Evolutionary conservation across 202 grass and related monocot genomes (phyloP).

Genomic region (Panicum hallii): DNA sequence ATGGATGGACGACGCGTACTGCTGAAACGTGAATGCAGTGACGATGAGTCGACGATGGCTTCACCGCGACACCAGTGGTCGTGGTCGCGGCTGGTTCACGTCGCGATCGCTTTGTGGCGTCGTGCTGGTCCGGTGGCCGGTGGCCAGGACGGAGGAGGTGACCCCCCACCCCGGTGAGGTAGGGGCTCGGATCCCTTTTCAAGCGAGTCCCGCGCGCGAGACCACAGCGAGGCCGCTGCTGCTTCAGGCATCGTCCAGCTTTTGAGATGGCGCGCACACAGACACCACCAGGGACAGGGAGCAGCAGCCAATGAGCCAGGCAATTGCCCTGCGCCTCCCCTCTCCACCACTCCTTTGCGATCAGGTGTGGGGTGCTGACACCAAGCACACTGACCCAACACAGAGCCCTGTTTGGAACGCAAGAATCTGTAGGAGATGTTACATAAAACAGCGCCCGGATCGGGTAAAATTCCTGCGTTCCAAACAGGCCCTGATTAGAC

Average conservation of each 20-base stretch:
- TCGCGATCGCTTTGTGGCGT: neutral
- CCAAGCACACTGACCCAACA: too few relatives aligned
- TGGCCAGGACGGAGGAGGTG: neutral
- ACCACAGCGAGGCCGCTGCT: neutral
- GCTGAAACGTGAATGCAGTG: too few relatives aligned
- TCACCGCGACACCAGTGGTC: too few relatives aligned
- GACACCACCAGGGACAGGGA: neutral
- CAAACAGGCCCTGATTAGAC: neutral
- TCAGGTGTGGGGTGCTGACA: neutral
- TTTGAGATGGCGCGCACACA: neutral
- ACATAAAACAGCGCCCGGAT: too few relatives aligned
- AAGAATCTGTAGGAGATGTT: too few relatives aligned
- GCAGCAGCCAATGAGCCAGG: neutral
- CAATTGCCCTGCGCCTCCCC: neutral
- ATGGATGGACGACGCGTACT: too few relatives aligned
- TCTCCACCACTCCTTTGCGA: neutral
- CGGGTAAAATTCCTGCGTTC: neutral
- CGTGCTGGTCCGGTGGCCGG: neutral
- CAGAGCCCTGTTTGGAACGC: too few relatives aligned
- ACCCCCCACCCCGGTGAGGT: neutral
- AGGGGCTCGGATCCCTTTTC: slow-evolving; percentile 6
- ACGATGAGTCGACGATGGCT: too few relatives aligned
- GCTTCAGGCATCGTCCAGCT: slow-evolving; percentile 18
- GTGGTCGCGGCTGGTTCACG: too few relatives aligned
- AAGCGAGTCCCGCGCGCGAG: neutral